Evolutionary conservation across 805 yeast genomes (phyloP).

Genomic region (Maudiozyma turicensis): DNA sequence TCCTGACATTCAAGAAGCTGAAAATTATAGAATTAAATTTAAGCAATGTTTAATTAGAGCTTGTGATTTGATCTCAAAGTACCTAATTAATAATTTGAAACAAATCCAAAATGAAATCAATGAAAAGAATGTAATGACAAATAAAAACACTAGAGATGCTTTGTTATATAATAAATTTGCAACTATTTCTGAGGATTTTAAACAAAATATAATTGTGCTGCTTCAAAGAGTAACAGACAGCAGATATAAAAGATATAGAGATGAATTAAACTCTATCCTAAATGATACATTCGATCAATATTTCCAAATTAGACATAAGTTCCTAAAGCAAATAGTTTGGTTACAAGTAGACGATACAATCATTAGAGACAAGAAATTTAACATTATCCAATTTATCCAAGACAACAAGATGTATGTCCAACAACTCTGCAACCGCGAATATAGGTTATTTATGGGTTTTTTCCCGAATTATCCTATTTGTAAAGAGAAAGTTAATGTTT

Average conservation of each 20-base stretch:
- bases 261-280: slow-evolving; percentile 44
- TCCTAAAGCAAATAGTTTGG: slow-evolving; percentile 37
- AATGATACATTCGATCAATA: slow-evolving; percentile 56
- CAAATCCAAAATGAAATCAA: slow-evolving; percentile 25
- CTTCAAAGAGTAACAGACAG: slow-evolving; percentile 24
- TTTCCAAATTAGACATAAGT: slow-evolving; percentile 43
- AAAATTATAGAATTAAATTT: slow-evolving; percentile 58
- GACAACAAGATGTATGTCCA: slow-evolving; percentile 50
- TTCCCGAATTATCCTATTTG: slow-evolving; percentile 36
- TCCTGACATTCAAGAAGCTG: slow-evolving; percentile 58
- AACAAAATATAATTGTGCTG: slow-evolving; percentile 31
- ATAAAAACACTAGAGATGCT: slow-evolving; percentile 42
- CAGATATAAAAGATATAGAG: slow-evolving; percentile 40
- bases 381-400: slow-evolving; percentile 53
- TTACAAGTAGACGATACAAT: slow-evolving; percentile 29
- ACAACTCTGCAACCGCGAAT: slow-evolving; percentile 53
- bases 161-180: slow-evolving; percentile 58
- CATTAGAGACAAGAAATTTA: slow-evolving; percentile 13
- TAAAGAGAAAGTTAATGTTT: slow-evolving; percentile 35
- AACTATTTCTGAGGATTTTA: slow-evolving; percentile 33
- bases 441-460: slow-evolving; percentile 43
- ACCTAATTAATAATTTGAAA: slow-evolving; percentile 37
- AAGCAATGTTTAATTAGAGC: slow-evolving; percentile 79
- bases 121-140: slow-evolving; percentile 17
- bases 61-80: slow-evolving; percentile 62